Base-by-base conservation (phyloP, 805 yeast species). In the Spathaspora arborariae region DNA sequence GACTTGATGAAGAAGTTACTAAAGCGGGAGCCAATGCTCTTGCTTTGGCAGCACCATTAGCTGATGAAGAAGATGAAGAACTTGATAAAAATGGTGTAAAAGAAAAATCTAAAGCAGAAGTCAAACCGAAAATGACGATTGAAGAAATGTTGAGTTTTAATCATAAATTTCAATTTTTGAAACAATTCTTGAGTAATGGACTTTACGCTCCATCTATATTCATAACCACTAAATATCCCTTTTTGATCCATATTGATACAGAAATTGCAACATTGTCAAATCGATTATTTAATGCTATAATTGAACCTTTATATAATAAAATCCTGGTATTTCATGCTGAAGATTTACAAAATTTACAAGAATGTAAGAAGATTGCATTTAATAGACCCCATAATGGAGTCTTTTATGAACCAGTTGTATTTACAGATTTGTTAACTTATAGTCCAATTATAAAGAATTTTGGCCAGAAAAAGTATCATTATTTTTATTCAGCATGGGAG, bases 41-140 rank as follows among this genome's bases (percentile, higher is more conserved):
- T 42, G 94, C 97, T 0, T 61, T 90, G 54, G 96, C 97, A 5
- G 94, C 94, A 8, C 96, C 96, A 0, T 69, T 91, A 34, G 72
- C 75, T 3, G 82, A 80, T 34, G 85, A 79, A 20, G 80, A 74
- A 6, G 70, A 66, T n/a, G 65, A 56, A n/a, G 27, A 30, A 6
- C 21, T 7, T 10, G 39, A 34, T 13, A 3, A 41, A 19, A 37
- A 34, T 15, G 27, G 19, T 35, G 53, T 18, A 44, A 51, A 19
- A 52, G 51, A 22, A 47, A 46, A 24, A 21, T 41, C 26, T 40
- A 26, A 27, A 27, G 8, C 27, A 9, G n/a, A 22, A 30, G 15
- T 15, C 7, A 15, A 37, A 6, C 11, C 10, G 22, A 33, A n/a
- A 36, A 39, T 39, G 24, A n/a, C 30, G 20, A 19, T 48, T 10